Percentiles rank a stretch among this genome's conserved stretches.
These are phyloP conservation scores for Diddensiella santjacobensis DNA, from an alignment of 805 yeast species.

Conservation along the genomic window DNA sequence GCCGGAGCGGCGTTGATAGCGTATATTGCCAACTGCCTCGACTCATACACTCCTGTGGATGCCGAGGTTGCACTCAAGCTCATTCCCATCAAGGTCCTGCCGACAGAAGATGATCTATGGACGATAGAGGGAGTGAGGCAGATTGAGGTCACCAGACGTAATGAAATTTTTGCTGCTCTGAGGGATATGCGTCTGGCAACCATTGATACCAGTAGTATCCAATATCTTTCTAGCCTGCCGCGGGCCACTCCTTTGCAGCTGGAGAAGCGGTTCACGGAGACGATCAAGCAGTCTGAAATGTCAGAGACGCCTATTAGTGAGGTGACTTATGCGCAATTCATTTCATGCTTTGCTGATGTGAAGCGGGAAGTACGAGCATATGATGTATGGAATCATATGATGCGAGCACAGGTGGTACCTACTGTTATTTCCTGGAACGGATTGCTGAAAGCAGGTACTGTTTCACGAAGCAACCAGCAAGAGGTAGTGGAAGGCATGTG, in stretches of 20 bases:
- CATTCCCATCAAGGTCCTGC: constrained; percentile 29
- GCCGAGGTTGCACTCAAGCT: constrained; percentile 27
- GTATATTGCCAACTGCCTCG: constrained; percentile 26
- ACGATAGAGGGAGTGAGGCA: constrained; percentile 12
- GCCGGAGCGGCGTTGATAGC: constrained; percentile 34
- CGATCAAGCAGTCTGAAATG: constrained; percentile 12
- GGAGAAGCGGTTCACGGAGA: constrained; percentile 26
- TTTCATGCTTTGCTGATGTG: constrained; percentile 30
- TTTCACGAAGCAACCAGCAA: constrained; percentile 24
- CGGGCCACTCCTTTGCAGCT: constrained; percentile 26
- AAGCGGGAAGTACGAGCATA: constrained; percentile 27
- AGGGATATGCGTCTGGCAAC: constrained; percentile 16
- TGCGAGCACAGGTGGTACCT: constrained; percentile 40
- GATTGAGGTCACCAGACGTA: constrained; percentile 4
- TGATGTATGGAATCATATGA: constrained; percentile 49
- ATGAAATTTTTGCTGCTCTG: constrained; percentile 21
- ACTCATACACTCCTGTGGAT: constrained; percentile 14
- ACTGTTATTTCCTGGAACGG: constrained; percentile 55
- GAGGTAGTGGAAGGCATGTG: constrained; percentile 29
- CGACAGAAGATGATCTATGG: constrained; percentile 19
- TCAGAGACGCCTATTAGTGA: constrained; percentile 23
- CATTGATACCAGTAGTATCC: constrained; percentile 21
- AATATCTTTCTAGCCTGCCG: constrained; percentile 23
- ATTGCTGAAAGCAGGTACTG: constrained; percentile 46
- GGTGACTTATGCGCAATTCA: constrained; percentile 29